These are phyloP conservation scores for Carallia brachiata DNA, from an alignment of 345 rosid species.

Conservation along the genomic window DNA sequence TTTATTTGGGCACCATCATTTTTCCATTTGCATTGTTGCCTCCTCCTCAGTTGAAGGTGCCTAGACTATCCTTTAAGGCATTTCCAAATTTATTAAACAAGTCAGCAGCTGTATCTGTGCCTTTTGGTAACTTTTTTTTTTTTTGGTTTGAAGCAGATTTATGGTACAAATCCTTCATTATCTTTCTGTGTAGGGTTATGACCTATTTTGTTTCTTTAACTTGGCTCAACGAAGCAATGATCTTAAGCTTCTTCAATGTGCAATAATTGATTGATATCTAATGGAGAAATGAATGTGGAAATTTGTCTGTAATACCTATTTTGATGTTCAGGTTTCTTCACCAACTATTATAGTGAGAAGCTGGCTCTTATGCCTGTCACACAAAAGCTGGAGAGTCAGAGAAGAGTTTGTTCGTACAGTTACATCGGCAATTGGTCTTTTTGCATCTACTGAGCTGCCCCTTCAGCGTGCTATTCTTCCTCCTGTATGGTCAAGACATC, in stretches of 20 bases:
- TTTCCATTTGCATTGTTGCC: no score
- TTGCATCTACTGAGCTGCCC: constrained; percentile 90
- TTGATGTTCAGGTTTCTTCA: constrained; percentile 73
- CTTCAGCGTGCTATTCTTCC: constrained; percentile 97
- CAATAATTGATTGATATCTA: not conserved
- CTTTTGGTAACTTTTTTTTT: no score
- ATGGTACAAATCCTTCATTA: no score
- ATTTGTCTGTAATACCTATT: constrained; percentile 6
- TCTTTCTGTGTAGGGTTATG: no score
- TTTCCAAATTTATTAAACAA: no score
- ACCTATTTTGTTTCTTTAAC: no score
- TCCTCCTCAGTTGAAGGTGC: no score
- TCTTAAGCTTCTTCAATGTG: not conserved
- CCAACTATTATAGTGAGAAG: constrained; percentile 94
- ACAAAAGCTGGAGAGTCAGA: constrained; percentile 95
- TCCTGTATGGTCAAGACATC: constrained; percentile 47
- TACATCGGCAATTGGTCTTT: constrained; percentile 86
- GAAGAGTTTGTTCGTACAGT: constrained; percentile 97
- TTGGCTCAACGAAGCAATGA: no score
- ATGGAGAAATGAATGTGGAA: not conserved
- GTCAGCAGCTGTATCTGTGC: no score
- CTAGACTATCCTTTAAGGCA: no score
- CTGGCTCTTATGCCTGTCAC: constrained; percentile 93
- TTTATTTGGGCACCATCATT: no score
- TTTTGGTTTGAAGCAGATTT: no score